Percentiles rank a stretch among this genome's conserved stretches.
These are phyloP conservation scores for Chenopodium album DNA, from an alignment of 148 eudicot species.

Conservation along the genomic window DNA sequence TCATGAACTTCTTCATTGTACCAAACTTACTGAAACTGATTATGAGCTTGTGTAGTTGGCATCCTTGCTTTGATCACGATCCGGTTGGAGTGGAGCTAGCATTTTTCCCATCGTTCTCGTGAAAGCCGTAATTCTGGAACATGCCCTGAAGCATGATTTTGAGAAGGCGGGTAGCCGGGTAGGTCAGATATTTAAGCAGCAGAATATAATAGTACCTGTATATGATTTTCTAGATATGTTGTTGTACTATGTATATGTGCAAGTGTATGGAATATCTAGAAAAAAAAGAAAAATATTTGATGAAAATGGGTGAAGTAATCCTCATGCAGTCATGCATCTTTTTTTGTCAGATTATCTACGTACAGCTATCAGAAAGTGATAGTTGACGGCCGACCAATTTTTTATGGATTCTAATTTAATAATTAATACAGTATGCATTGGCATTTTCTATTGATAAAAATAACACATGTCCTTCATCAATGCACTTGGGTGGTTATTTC, in stretches of 20 bases:
- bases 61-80: conserved; percentile 28
- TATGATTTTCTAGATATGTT: background rate
- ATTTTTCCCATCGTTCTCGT: conserved; percentile 22
- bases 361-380: conserved; percentile 13
- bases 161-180: background rate
- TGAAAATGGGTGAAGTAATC: background rate
- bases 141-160: conserved; percentile 46
- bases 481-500: too few relatives aligned
- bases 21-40: conserved; percentile 15
- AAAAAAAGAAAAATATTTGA: background rate
- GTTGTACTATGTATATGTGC: background rate
- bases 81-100: conserved; percentile 23
- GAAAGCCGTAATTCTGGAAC: conserved; percentile 62
- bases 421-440: too few relatives aligned
- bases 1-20: conserved; percentile 6
- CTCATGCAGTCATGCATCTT: conserved; percentile 7
- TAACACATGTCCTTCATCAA: too few relatives aligned
- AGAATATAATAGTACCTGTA: background rate
- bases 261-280: background rate
- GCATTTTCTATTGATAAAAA: background rate
- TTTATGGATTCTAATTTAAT: background rate
- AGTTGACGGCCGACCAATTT: background rate
- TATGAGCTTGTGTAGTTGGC: conserved; percentile 5
- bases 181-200: background rate
- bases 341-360: background rate